Conservation (phyloP, 176 grass and related monocot genomes). For the Hordeum marinum region DNA sequence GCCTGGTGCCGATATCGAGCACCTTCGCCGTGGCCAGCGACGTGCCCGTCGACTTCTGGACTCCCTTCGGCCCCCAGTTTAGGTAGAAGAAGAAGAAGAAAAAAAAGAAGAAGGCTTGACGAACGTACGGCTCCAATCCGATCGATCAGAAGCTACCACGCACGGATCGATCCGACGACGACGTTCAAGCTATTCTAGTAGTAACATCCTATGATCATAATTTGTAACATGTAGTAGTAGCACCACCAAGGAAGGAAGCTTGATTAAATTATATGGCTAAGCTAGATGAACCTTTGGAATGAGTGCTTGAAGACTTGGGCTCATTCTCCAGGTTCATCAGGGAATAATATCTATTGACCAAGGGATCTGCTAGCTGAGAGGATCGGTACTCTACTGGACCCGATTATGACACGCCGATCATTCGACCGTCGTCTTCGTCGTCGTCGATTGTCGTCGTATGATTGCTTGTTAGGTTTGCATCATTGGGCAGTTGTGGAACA, state of each 20-base stretch:
- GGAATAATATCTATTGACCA: slow-evolving; percentile 16
- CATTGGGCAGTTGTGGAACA: slow-evolving; percentile 37
- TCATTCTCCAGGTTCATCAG: slow-evolving; percentile 42
- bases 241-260: background rate
- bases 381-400: background rate
- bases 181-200: background rate
- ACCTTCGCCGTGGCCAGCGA: slow-evolving; percentile 71
- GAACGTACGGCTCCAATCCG: background rate
- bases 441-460: slow-evolving; percentile 2
- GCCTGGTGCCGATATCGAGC: slow-evolving; percentile 83
- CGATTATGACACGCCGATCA: slow-evolving; percentile 20
- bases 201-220: slow-evolving; percentile 15
- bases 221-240: background rate
- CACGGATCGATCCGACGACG: background rate
- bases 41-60: slow-evolving; percentile 71
- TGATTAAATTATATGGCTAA: background rate
- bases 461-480: slow-evolving; percentile 57
- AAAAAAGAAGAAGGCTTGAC: too few species aligned
- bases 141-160: background rate
- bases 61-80: slow-evolving; percentile 61
- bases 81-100: slow-evolving; percentile 27
- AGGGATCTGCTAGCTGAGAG: slow-evolving; percentile 19
- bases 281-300: slow-evolving; percentile 43
- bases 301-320: slow-evolving; percentile 28
- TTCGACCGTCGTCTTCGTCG: background rate